Conservation (phyloP, 2,329 filamentous ascomycete genomes). For the Teratosphaeria zuluensis region DNA sequence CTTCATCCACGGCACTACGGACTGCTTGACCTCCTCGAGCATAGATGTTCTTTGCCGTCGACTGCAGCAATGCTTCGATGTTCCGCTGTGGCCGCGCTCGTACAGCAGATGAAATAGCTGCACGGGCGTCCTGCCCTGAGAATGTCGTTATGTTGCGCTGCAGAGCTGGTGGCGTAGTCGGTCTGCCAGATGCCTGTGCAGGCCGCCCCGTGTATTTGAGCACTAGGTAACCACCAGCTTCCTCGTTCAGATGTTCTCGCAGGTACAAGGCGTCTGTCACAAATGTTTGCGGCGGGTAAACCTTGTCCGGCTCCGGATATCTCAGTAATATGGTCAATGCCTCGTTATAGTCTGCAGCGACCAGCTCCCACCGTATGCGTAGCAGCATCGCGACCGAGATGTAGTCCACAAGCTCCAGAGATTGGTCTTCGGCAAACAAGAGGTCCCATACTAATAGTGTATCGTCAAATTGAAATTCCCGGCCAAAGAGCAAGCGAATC, state of each 20-base stretch:
- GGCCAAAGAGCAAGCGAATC: constrained; percentile 84
- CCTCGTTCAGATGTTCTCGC: constrained; percentile 50
- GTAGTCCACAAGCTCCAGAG: constrained; percentile 70
- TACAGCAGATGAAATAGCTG: constrained; percentile 2
- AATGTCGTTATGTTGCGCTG: constrained; percentile 26
- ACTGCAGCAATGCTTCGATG: constrained; percentile 64
- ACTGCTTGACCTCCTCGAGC: constrained; percentile 68
- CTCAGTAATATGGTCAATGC: constrained; percentile 74
- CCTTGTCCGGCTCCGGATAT: constrained; percentile 55
- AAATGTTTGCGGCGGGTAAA: constrained; percentile 50
- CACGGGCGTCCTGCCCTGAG: constrained; percentile 11
- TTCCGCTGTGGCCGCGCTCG: constrained; percentile 30
- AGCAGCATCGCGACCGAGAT: constrained; percentile 93
- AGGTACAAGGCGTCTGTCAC: constrained; percentile 78
- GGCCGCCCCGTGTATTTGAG: constrained; percentile 55
- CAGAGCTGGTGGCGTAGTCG: constrained; percentile 23
- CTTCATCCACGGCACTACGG: constrained; percentile 70
- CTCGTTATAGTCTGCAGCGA: constrained; percentile 78
- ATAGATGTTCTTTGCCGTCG: constrained; percentile 64
- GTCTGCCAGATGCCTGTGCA: constrained; percentile 21
- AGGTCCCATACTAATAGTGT: constrained; percentile 82
- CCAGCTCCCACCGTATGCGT: constrained; percentile 78
- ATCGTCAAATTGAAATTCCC: constrained; percentile 84
- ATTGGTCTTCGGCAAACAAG: constrained; percentile 76
- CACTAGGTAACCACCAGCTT: constrained; percentile 57